Evolutionary conservation across 2,329 filamentous ascomycete genomes (phyloP), one percentile per base, ranked within the genome.

Genomic region (Aplosporella prunicola): DNA sequence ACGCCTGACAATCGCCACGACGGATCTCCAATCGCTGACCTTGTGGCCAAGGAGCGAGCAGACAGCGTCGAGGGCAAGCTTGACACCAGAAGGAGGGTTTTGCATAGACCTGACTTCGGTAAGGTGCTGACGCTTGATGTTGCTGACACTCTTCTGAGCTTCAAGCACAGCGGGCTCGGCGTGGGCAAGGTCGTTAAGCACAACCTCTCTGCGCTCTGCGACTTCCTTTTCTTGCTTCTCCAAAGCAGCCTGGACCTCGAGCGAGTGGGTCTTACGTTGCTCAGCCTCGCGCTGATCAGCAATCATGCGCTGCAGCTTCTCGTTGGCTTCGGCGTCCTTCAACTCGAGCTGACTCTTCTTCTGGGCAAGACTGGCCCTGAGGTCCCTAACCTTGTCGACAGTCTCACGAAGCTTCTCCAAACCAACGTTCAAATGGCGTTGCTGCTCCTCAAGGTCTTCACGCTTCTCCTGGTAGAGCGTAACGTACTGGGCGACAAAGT

Each of bases 81-180:
- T 81, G 49, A 98, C 93, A 69, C 87, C 86, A 48, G 78, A 72
- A 7, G 91, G 91, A 5, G 91, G 91, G 51, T 86, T 93, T 47
- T 80, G 78, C 91, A 98, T 96, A 47, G 89, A 94, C 56, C 91
- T 79, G 34, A 98, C 89, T 77, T 98, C 91, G 9, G 88, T 95
- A 47, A 98, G 72, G 61, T 98, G 91, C 58, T 94, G 87, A 56
- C 83, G 79, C 69, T 96, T 98, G 68, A 98, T 98, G 68, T 93
- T 95, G 67, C 84, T 91, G 61, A 98, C 93, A 63, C 88, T 95
- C 58, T 87, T 85, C 66, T 91, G 85, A 32, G 91, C 91, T 61
- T 93, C 87, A 44, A 83, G 66, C 38, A 98, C 91, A 32, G 91
- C 91, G 7, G 91, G 91, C 57, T 96, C 89, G 10, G 91, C 91